Conservation (phyloP, 805 yeast genomes). For the Metschnikowia dekortorum region DNA sequence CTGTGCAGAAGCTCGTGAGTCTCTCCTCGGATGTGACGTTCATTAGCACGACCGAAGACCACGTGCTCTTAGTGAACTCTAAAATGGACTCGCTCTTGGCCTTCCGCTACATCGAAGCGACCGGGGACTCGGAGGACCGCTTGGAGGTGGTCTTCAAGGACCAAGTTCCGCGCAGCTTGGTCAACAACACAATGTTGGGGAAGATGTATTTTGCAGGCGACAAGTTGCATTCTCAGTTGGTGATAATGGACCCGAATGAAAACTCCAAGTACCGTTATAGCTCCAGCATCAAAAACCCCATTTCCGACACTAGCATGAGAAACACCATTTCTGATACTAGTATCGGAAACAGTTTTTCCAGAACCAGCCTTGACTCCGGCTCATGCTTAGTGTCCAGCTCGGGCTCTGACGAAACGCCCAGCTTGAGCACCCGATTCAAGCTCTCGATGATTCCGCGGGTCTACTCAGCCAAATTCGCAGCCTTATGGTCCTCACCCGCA, state of each 20-base stretch:
- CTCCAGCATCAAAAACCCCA: too few relatives aligned
- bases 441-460: conserved; percentile 33
- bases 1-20: conserved; percentile 20
- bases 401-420: background rate
- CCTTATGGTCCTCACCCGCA: conserved; percentile 18
- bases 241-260: conserved; percentile 19
- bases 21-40: conserved; percentile 30
- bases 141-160: conserved; percentile 24
- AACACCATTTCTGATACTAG: too few relatives aligned
- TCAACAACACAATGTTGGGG: conserved; percentile 25
- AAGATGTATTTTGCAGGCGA: conserved; percentile 29
- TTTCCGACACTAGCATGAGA: too few relatives aligned
- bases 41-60: conserved; percentile 18
- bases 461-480: conserved; percentile 19
- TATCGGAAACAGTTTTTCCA: too few relatives aligned
- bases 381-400: background rate
- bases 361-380: background rate
- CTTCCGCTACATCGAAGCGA: conserved; percentile 17
- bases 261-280: background rate
- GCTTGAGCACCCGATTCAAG: conserved; percentile 12
- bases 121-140: background rate
- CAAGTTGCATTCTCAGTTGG: conserved; percentile 31
- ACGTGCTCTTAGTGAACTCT: conserved; percentile 26
- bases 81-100: conserved; percentile 32
- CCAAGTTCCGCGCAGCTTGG: conserved; percentile 29